Conservation (phyloP, 352 stramenopile genomes). For the Phytophthora nicotianae region DNA sequence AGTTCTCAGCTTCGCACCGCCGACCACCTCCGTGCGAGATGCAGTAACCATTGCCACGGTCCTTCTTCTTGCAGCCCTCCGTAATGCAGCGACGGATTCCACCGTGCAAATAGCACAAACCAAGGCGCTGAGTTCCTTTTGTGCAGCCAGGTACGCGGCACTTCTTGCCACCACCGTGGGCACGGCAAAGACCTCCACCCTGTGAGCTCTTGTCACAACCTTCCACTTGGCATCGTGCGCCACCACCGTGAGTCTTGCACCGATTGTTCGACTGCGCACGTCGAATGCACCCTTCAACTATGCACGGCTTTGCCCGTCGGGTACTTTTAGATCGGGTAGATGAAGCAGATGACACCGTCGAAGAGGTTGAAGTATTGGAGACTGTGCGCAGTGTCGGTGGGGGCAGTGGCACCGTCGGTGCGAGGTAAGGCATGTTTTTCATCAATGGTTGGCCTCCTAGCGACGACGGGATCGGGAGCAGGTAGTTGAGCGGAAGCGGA, state of each 20-base stretch:
- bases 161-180: constrained; percentile 71
- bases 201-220: constrained; percentile 83
- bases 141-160: constrained; percentile 68
- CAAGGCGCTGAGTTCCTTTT: constrained; percentile 79
- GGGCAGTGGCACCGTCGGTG: constrained; percentile 25
- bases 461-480: constrained; percentile 20
- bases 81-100: constrained; percentile 75
- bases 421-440: constrained; percentile 29
- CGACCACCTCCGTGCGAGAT: constrained; percentile 80
- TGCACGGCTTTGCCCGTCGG: constrained; percentile 67
- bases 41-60: constrained; percentile 82
- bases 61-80: constrained; percentile 83
- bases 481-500: constrained; percentile 36
- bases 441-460: constrained; percentile 12
- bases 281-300: constrained; percentile 60
- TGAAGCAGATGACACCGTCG: constrained; percentile 27
- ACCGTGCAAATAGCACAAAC: constrained; percentile 82
- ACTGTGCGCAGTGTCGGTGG: constrained; percentile 28
- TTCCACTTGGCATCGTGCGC: constrained; percentile 69
- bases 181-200: constrained; percentile 58
- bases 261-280: constrained; percentile 81
- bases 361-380: constrained; percentile 34
- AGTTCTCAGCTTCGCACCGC: constrained; percentile 63
- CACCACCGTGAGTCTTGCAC: constrained; percentile 83
- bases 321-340: constrained; percentile 37